Base-by-base conservation (phyloP, 1,284 basidiomycete species). In the Ustilago vetiveriae region DNA sequence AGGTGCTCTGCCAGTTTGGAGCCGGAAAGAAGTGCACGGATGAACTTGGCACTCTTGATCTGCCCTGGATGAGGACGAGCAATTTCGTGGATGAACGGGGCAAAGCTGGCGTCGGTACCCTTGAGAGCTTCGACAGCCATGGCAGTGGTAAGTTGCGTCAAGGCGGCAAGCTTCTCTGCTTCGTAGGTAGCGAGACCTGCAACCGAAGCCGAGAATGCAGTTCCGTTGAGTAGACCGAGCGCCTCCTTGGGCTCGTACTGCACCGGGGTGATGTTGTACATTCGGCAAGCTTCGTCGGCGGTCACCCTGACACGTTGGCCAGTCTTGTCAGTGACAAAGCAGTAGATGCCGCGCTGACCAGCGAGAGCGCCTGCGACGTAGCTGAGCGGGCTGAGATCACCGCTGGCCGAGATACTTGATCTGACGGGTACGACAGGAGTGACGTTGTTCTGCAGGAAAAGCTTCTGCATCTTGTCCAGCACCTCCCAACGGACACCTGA, bases 41-140 rank as follows among this genome's bases (percentile, higher is more conserved):
- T 74, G 32, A 54, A 66, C 7, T 47, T 41, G 21, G 63, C 56
- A 24, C 58, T 57, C 48, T 72, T 55, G 50, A 92, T 85, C 83
- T 93, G 92, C 42, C 92, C 92, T 3, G 91, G 89, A 80, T 94
- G 92, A n/a, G 92, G 92, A 24, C 92, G 87, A 14, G 89, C 88
- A 36, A 87, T 83, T 53, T 88, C 85, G 80, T 90, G 89, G 58
- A 94, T 91, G 84, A 94, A 94, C 32, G 65, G 65, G 2, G 60
- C 72, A 55, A 76, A 76, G 52, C 62, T 62, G 24, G 65, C 74
- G 29, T 71, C 64, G 42, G 69, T 72, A 16, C 74, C 74, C 33
- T 72, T 66, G 47, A 74, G 64, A 17, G 74, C 92, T 78, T 94
- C 92, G 11, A 89, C 88, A 16, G 91, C 90, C 86, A 94, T 87